phyloP scores from a whole-genome alignment of 768 basidiomycete genomes.

The Agaricus bisporus region DNA sequence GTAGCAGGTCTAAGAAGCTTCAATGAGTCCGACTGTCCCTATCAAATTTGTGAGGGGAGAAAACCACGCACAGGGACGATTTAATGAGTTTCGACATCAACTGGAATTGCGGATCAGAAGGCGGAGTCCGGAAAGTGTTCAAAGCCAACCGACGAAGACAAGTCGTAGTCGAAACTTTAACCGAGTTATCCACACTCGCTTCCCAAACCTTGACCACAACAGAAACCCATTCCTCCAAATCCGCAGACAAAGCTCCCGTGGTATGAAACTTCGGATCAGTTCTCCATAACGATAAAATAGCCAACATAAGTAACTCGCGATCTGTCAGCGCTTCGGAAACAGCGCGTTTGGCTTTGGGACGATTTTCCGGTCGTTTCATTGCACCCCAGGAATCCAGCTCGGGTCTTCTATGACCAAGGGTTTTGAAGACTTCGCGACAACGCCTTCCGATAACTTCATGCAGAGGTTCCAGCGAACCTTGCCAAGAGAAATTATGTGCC shows the following conservation, averaged over 20 bases:
- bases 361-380: constrained; percentile 41
- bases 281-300: constrained; percentile 67
- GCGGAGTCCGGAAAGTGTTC: constrained; percentile 35
- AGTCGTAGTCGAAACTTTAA: constrained; percentile 55
- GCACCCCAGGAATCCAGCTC: constrained; percentile 58
- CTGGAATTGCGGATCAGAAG: constrained; percentile 29
- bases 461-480: constrained; percentile 45
- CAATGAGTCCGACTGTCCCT: constrained; percentile 3
- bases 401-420: constrained; percentile 39
- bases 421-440: constrained; percentile 46
- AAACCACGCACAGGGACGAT: constrained; percentile 35
- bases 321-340: constrained; percentile 55
- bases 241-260: constrained; percentile 32
- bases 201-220: constrained; percentile 52
- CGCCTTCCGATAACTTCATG: constrained; percentile 39
- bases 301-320: constrained; percentile 63
- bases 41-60: not conserved
- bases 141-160: constrained; percentile 42
- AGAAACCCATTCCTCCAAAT: constrained; percentile 41
- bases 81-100: constrained; percentile 40
- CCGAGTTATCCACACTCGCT: constrained; percentile 52
- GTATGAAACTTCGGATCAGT: constrained; percentile 48
- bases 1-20: constrained; percentile 30
- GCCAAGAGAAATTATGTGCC: constrained; percentile 51
- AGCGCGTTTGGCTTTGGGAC: constrained; percentile 58